Evolutionary conservation across 2,329 filamentous ascomycete genomes (phyloP), one percentile per base, ranked within the genome.

Genomic region (Cercospora citrullina): DNA sequence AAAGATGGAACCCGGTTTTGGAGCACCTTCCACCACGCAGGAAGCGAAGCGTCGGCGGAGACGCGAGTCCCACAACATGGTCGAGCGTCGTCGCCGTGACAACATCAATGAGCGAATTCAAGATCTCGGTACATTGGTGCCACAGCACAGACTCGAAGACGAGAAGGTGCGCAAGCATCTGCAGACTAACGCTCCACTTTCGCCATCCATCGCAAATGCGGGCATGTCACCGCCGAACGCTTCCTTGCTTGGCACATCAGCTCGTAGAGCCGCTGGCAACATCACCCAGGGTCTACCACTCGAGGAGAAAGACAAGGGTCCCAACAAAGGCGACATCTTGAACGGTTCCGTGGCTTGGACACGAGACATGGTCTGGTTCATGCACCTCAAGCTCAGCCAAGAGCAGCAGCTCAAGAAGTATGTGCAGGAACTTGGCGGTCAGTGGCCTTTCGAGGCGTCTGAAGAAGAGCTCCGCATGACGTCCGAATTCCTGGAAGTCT

Each of bases 81-180:
- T 99, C 10, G 95, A 99, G 82, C 92, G 95, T 66, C 90, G 95
- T 62, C 90, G 95, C 69, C 89, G 95, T 70, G 95, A 98, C 82
- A 98, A 98, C 78, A 99, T 99, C 84, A 99, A 99, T 74, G 95
- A 99, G 81, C 89, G 95, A 53, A 99, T 99, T 71, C 94, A 98
- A 77, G 95, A 99, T 77, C 86, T 99, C 7, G 97, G 94, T 76
- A 92, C 93, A 75, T 87, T 99, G 18, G 94, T 99, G 2, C 95
- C 95, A 26, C 86, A 90, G 69, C 95, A 99, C 80, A 90, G 95
- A 69, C 85, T 99, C 2, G 95, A 99, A 76, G 95, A 98, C 77
- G 95, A 99, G 81, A 97, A 97, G 82, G 91, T 98, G 59, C 90
- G 94, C 73, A 98, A 98, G 81, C 90, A 97, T 77, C 90, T 98